These are phyloP conservation scores for Larix kaempferi DNA, from an alignment of 75 land plant species.

Conservation along the genomic window DNA sequence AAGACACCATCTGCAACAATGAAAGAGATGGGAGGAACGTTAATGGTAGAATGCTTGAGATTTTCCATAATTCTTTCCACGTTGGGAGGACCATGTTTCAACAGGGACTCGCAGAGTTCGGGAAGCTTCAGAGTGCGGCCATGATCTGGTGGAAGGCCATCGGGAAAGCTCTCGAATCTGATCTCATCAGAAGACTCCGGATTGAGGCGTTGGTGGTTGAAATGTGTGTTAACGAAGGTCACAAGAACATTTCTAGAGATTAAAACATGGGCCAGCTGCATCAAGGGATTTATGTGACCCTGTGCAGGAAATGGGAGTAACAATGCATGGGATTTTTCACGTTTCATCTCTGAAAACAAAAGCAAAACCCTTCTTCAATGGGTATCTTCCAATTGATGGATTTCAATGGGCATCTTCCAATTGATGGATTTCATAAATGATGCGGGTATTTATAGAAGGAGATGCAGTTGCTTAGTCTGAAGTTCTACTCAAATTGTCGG, in stretches of 20 bases:
- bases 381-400: too few relatives aligned
- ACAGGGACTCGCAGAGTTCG: constrained; percentile 9
- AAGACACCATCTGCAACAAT: constrained; percentile 18
- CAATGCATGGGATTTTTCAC: not conserved
- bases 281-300: constrained; percentile 10
- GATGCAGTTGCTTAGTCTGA: too few relatives aligned
- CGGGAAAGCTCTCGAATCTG: constrained; percentile 20
- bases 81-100: not conserved
- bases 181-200: constrained; percentile 4
- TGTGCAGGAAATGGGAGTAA: constrained; percentile 1
- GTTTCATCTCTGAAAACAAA: too few relatives aligned
- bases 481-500: too few relatives aligned
- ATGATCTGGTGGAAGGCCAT: constrained; percentile 18
- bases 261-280: not conserved
- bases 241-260: not conserved
- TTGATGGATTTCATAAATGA: too few relatives aligned
- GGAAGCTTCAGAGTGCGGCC: constrained; percentile 14
- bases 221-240: not conserved
- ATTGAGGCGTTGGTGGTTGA: not conserved
- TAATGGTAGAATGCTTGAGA: not conserved
- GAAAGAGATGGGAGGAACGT: constrained; percentile 9
- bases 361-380: too few relatives aligned
- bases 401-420: too few relatives aligned
- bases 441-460: too few relatives aligned
- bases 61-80: not conserved